Evolutionary conservation across 768 basidiomycete species (phyloP).

Genomic region (Strobilomyces echinocephalus): DNA sequence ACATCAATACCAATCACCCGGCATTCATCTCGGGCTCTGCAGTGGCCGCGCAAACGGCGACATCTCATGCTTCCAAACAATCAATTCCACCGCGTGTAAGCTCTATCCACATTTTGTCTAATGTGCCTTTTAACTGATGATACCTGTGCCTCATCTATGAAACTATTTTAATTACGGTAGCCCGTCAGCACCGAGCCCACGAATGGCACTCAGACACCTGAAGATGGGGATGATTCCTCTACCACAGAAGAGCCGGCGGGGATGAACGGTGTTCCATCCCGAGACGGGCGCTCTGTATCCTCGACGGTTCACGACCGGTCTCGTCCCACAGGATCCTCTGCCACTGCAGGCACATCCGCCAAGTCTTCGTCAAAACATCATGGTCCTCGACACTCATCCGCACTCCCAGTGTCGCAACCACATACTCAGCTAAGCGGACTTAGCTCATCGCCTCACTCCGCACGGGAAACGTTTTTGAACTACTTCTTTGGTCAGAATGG

Average conservation of each 20-base stretch:
- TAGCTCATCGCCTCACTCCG: conserved; percentile 45
- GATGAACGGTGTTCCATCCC: conserved; percentile 50
- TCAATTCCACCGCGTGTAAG: conserved; percentile 52
- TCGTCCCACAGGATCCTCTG: conserved; percentile 40
- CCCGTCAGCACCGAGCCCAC: conserved; percentile 60
- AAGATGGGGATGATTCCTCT: conserved; percentile 64
- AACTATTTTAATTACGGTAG: conserved; percentile 33
- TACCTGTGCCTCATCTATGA: conserved; percentile 13
- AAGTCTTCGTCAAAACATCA: conserved; percentile 27
- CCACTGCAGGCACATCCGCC: conserved; percentile 22
- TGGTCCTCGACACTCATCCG: conserved; percentile 33
- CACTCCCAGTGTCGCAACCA: conserved; percentile 29
- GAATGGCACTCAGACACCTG: conserved; percentile 46
- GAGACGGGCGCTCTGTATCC: conserved; percentile 67
- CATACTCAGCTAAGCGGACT: conserved; percentile 31
- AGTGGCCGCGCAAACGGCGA: conserved; percentile 48
- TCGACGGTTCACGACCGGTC: conserved; percentile 73
- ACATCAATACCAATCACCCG: conserved; percentile 99
- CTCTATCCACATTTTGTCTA: conserved; percentile 6
- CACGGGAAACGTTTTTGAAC: conserved; percentile 90
- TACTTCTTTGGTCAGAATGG: conserved; percentile 97
- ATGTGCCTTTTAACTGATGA: conserved; percentile 3
- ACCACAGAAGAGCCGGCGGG: conserved; percentile 49
- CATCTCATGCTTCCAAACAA: conserved; percentile 39
- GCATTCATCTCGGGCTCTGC: conserved; percentile 83